These are phyloP conservation scores for Cardamine resedifolia DNA, from an alignment of 345 rosid genomes.

Conservation along the genomic window DNA sequence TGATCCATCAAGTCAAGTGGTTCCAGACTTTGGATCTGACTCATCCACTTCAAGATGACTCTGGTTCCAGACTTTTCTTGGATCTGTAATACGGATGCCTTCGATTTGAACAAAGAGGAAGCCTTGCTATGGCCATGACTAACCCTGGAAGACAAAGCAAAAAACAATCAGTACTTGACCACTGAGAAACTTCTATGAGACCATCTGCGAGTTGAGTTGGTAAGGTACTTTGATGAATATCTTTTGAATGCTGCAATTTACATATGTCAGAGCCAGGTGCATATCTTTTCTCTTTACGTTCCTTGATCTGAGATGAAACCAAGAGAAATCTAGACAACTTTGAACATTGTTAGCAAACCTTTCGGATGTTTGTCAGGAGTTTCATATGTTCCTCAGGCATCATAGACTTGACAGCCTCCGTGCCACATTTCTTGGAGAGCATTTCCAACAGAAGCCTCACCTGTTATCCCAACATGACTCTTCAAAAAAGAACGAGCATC, in stretches of 20 bases:
- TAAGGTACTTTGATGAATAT: constrained; percentile 68
- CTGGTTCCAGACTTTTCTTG: constrained; percentile 51
- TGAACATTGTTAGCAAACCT: constrained; percentile 51
- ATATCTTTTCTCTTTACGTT: constrained; percentile 67
- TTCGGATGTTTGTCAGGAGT: constrained; percentile 87
- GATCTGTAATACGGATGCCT: constrained; percentile 49
- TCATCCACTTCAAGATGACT: constrained; percentile 80
- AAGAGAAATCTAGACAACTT: constrained; percentile 19
- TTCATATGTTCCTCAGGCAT: constrained; percentile 98
- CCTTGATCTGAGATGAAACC: constrained; percentile 60
- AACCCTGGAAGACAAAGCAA: constrained; percentile 46
- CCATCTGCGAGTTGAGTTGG: constrained; percentile 5
- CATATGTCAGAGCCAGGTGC: constrained; percentile 59
- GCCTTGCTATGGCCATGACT: constrained; percentile 58
- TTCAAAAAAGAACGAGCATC: constrained; percentile 10
- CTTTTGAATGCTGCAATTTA: constrained; percentile 67
- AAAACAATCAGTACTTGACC: constrained; percentile 12
- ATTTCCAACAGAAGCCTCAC: constrained; percentile 91
- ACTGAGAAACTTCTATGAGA: constrained; percentile 15
- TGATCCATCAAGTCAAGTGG: constrained; percentile 89
- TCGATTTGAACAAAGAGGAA: constrained; percentile 49
- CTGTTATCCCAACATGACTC: constrained; percentile 42
- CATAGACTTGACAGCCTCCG: constrained; percentile 90
- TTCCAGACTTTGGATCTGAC: constrained; percentile 84
- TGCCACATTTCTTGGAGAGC: constrained; percentile 91